Conservation (phyloP, 208 protist species). For the Strigomonas culicis region DNA sequence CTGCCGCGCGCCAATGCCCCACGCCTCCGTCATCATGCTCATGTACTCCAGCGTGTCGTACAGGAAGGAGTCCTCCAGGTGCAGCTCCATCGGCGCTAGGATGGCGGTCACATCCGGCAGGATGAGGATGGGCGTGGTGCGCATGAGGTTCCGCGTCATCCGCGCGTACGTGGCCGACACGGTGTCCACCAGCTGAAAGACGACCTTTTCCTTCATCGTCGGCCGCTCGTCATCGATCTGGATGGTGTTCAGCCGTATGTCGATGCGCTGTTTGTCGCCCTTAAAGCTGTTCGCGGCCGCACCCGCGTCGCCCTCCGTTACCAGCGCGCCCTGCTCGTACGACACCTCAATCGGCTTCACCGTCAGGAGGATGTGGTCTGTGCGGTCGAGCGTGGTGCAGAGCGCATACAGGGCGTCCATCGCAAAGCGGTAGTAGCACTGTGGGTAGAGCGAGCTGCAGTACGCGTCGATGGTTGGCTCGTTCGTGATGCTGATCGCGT, state of each 20-base stretch:
- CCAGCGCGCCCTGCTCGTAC: conserved; percentile 38
- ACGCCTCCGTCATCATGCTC: conserved; percentile 26
- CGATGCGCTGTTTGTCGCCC: conserved; percentile 46
- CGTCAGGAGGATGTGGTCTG: conserved; percentile 38
- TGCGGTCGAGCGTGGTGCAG: conserved; percentile 23
- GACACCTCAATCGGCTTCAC: conserved; percentile 37
- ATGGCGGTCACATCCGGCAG: conserved; percentile 30
- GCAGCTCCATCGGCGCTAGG: conserved; percentile 49
- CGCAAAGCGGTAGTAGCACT: conserved; percentile 47
- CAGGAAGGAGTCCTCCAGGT: conserved; percentile 75
- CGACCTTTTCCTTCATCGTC: conserved; percentile 55
- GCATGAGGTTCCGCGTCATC: conserved; percentile 44
- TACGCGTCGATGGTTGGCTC: conserved; percentile 64
- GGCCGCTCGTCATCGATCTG: conserved; percentile 74
- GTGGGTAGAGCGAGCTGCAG: conserved; percentile 52
- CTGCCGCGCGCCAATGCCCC: conserved; percentile 6
- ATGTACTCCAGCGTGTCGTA: conserved; percentile 39
- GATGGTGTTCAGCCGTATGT: conserved; percentile 33
- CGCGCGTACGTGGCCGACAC: conserved; percentile 22
- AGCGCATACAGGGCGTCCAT: conserved; percentile 49
- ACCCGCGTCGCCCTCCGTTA: neutral
- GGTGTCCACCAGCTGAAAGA: conserved; percentile 53
- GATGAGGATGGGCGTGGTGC: conserved; percentile 57
- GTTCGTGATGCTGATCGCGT: conserved; percentile 68
- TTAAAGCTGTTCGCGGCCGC: conserved; percentile 8